Conservation (phyloP, 2,329 filamentous ascomycete genomes). For the Cryphonectria nitschkei region DNA sequence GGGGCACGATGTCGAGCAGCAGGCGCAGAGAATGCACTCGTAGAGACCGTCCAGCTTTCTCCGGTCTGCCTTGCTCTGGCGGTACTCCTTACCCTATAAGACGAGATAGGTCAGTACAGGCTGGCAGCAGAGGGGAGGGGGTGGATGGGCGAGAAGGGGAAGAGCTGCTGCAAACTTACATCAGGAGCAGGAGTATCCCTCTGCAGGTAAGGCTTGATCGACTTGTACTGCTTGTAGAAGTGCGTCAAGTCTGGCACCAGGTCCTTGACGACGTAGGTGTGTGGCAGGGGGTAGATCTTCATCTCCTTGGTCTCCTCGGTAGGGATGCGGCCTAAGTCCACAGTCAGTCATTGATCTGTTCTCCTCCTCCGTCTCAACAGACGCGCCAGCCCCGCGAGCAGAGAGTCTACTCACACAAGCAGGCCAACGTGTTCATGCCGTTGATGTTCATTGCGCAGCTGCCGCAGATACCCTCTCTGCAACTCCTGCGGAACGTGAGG, state of each 20-base stretch:
- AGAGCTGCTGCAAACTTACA: constrained; percentile 57
- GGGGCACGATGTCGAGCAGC: constrained; percentile 99
- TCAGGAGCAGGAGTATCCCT: constrained; percentile 82
- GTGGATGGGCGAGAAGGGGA: constrained; percentile 36
- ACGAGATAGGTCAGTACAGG: constrained; percentile 25
- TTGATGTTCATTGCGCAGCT: constrained; percentile 99
- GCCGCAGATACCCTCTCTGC: constrained; percentile 97
- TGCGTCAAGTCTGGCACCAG: constrained; percentile 96
- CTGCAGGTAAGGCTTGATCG: constrained; percentile 98
- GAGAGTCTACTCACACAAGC: constrained; percentile 76
- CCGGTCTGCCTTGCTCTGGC: constrained; percentile 88
- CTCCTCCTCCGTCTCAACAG: neutral
- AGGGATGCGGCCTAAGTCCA: constrained; percentile 80
- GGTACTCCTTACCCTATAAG: constrained; percentile 82
- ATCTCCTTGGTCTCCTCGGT: constrained; percentile 78
- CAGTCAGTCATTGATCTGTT: constrained; percentile 6
- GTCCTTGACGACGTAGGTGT: constrained; percentile 99
- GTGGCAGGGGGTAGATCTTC: constrained; percentile 96
- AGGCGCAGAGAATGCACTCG: constrained; percentile 99
- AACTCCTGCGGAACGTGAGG: constrained; percentile 92
- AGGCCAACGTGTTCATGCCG: constrained; percentile 95
- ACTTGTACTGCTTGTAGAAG: constrained; percentile 99
- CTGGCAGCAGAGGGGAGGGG: neutral
- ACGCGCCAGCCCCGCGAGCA: neutral
- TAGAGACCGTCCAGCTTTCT: constrained; percentile 97